Percentiles rank a stretch among this genome's conserved stretches.
Evolutionary conservation across 257 asterid species (phyloP).

Genomic region (Hygrophila difformis): DNA sequence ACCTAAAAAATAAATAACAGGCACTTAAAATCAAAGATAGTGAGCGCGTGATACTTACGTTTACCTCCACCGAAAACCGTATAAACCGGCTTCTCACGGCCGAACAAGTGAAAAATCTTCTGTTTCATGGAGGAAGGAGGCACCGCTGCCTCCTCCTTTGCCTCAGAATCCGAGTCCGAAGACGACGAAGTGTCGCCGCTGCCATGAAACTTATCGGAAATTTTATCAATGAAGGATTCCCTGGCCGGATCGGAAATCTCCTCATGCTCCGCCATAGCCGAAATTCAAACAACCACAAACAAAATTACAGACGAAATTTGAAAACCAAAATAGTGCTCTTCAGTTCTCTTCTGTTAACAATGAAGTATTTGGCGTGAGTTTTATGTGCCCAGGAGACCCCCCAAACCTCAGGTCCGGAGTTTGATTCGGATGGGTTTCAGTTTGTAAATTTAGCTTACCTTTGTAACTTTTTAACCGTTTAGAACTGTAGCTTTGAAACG

Average conservation of each 20-base stretch:
- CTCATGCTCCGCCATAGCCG: neutral
- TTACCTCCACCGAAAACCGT: conserved; percentile 80
- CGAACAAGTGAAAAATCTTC: conserved; percentile 45
- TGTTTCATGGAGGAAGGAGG: conserved; percentile 39
- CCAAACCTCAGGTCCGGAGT: neutral
- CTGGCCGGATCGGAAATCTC: neutral
- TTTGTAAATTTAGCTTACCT: too few relatives aligned
- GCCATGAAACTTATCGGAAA: neutral
- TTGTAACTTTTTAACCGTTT: too few relatives aligned
- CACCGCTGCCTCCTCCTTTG: conserved; percentile 19
- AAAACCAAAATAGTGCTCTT: too few relatives aligned
- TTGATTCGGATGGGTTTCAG: too few relatives aligned
- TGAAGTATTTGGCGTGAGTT: too few relatives aligned
- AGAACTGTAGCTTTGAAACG: too few relatives aligned
- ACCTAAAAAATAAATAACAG: too few relatives aligned
- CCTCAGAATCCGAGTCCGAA: conserved; percentile 46
- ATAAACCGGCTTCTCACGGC: conserved; percentile 71
- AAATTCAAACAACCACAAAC: too few relatives aligned
- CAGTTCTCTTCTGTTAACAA: too few relatives aligned
- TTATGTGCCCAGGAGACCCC: neutral
- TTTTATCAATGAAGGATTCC: neutral
- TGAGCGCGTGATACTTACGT: conserved; percentile 37
- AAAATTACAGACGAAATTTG: too few relatives aligned
- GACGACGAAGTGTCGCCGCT: conserved; percentile 22
- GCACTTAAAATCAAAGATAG: too few relatives aligned